Evolutionary conservation across 2,329 filamentous ascomycete genomes (phyloP).

Genomic region (Sporothrix globosa): DNA sequence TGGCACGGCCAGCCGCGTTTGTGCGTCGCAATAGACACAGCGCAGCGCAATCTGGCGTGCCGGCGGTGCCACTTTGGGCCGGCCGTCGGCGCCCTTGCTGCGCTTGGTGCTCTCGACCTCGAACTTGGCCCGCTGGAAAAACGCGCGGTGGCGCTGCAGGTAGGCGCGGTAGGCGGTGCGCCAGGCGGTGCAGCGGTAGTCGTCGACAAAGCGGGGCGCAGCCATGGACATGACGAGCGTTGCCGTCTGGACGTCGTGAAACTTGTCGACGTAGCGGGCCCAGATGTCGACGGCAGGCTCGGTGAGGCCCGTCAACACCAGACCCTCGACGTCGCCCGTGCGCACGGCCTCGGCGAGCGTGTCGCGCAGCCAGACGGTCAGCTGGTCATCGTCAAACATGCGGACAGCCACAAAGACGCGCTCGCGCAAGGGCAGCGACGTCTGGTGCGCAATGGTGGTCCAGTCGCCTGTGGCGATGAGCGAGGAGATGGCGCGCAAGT

Average conservation of each 20-base stretch:
- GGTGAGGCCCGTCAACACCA: slow-evolving; percentile 76
- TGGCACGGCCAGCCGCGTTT: slow-evolving; percentile 52
- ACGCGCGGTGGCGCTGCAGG: slow-evolving; percentile 71
- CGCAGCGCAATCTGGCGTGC: slow-evolving; percentile 73
- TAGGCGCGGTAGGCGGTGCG: slow-evolving; percentile 71
- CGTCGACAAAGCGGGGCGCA: slow-evolving; percentile 74
- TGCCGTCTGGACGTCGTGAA: slow-evolving; percentile 77
- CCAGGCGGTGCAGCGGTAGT: slow-evolving; percentile 75
- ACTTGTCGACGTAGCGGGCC: slow-evolving; percentile 73
- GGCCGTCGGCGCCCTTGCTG: slow-evolving; percentile 57
- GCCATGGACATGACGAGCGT: slow-evolving; percentile 74
- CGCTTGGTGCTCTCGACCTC: slow-evolving; percentile 74
- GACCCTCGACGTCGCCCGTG: slow-evolving; percentile 74
- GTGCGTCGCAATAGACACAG: slow-evolving; percentile 74
- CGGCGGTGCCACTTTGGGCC: slow-evolving; percentile 65
- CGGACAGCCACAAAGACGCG: slow-evolving; percentile 73
- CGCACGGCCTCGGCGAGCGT: slow-evolving; percentile 64
- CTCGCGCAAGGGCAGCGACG: slow-evolving; percentile 73
- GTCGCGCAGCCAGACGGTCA: slow-evolving; percentile 69
- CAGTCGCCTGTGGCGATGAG: slow-evolving; percentile 78
- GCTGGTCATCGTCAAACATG: slow-evolving; percentile 63
- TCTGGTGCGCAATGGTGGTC: slow-evolving; percentile 72
- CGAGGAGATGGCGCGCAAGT: slow-evolving; percentile 76
- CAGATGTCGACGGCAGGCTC: slow-evolving; percentile 74
- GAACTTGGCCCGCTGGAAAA: slow-evolving; percentile 75